These are phyloP conservation scores for Pyrenophora graminea DNA, from an alignment of 2,329 filamentous ascomycete genomes.

Conservation along the genomic window DNA sequence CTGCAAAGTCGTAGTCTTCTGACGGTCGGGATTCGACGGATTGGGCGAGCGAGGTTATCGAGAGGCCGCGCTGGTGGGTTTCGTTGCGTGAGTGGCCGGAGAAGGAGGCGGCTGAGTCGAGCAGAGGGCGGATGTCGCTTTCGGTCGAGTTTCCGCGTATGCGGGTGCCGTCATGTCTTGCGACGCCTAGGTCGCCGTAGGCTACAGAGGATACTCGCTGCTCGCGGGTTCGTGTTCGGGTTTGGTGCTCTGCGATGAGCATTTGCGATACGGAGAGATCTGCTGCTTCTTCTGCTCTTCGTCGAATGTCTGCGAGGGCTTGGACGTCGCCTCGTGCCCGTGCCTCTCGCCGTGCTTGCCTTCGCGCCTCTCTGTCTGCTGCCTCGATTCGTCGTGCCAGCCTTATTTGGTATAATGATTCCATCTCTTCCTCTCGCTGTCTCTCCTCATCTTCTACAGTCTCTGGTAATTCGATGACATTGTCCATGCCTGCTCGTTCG, in stretches of 20 bases:
- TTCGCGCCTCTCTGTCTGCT: conserved; percentile 76
- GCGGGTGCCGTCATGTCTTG: conserved; percentile 75
- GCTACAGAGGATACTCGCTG: conserved; percentile 74
- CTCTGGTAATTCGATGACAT: conserved; percentile 83
- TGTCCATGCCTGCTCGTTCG: conserved; percentile 87
- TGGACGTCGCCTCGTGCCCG: conserved; percentile 70
- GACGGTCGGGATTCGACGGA: conserved; percentile 46
- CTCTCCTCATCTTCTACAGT: conserved; percentile 77
- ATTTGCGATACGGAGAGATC: conserved; percentile 49
- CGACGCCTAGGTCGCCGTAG: conserved; percentile 76
- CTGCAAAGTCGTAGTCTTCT: conserved; percentile 42
- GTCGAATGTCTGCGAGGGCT: conserved; percentile 65
- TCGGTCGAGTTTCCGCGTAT: conserved; percentile 74
- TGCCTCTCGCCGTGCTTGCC: conserved; percentile 71
- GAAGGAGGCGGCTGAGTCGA: conserved; percentile 73
- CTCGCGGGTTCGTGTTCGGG: conserved; percentile 60
- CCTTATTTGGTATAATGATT: conserved; percentile 86
- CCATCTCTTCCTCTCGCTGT: conserved; percentile 88
- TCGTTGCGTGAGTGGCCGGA: conserved; percentile 33
- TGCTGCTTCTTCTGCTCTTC: conserved; percentile 52
- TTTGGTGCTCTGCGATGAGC: conserved; percentile 63
- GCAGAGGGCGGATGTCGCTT: conserved; percentile 70
- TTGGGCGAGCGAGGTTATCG: conserved; percentile 47
- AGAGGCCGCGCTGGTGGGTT: conserved; percentile 50
- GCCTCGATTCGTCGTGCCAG: conserved; percentile 74